Evolutionary conservation across 192 early-diverging fungal genomes (phyloP), one percentile per base, ranked within the genome.

Genomic region (Entomortierella beljakovae): DNA sequence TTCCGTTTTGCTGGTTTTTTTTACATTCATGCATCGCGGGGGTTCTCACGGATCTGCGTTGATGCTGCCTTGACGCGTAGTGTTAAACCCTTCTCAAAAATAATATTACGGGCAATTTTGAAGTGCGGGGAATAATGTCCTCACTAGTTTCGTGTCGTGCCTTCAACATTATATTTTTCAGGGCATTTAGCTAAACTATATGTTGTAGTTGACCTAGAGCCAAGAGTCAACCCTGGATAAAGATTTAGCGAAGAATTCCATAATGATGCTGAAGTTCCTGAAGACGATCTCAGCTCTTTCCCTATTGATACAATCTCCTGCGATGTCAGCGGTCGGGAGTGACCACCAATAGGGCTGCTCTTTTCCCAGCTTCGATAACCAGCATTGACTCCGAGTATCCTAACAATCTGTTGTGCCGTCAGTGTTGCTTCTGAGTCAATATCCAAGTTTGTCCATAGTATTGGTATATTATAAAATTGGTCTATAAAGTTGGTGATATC

Each of bases 371-470:
- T 51, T 31, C 75, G 50, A 51, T 70, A 79, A 16, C 61, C 75
- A 10, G 57, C 53, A 32, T 42, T 32, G 1, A 79, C 18, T 57
- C 70, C 75, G 23, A 79, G 48, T 25, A 79, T 33, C 56, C 68
- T 63, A 31, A 70, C 35, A 11, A 79, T 31, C 50, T 68, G 61
- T 26, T 49, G 15, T 15, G 67, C 75, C 1, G 75, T 43, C 49
- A 69, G n/a, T 3, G 61, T 22, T 0, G 61, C 66, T 22, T 79
- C 67, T 5, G 53, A 46, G 25, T 58, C 51, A 20, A 53, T 9
- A 3, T 64, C 56, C 13, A 79, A 20, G 34, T 79, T 70, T 2
- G 75, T 70, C 75, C 75, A 79, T 10, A 70, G 22, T 20, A 35
- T 69, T 0, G 75, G 75, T 20, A 79, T 59, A 29, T 79, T 51